Evolutionary conservation across 2,329 filamentous ascomycete genomes (phyloP).

Genomic region (Zymoseptoria pseudotritici): DNA sequence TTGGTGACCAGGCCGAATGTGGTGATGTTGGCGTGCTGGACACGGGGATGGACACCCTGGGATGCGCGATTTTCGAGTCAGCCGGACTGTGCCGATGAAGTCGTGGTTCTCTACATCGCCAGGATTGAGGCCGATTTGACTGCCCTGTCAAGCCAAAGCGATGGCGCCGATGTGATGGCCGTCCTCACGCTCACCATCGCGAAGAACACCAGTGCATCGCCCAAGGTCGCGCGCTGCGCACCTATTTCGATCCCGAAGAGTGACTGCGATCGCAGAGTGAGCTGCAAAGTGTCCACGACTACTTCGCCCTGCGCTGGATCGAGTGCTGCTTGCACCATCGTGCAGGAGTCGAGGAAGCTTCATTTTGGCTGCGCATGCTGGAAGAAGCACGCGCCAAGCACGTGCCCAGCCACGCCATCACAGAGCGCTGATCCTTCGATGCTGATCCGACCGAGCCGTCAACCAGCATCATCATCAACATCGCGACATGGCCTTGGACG

Average conservation of each 20-base stretch:
- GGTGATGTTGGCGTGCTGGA: too few species aligned
- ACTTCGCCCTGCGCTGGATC: background rate
- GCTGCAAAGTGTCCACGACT: background rate
- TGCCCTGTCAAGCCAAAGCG: too few species aligned
- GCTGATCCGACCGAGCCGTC: background rate
- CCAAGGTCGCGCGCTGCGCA: background rate
- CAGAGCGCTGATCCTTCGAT: background rate
- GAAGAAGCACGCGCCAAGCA: background rate
- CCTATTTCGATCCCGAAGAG: background rate
- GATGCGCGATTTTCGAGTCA: background rate
- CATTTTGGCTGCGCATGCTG: background rate
- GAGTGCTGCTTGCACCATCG: background rate
- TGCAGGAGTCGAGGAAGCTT: background rate
- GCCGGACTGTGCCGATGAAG: background rate
- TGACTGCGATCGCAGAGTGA: background rate
- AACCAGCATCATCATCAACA: background rate
- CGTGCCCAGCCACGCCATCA: background rate
- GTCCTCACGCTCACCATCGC: background rate
- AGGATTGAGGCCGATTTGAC: background rate
- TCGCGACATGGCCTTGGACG: background rate
- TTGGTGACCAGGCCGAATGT: background rate
- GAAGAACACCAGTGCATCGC: background rate
- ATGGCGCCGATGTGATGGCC: too few species aligned
- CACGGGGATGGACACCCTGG: too few species aligned
- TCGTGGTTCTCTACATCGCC: background rate